A percentile compares a stretch with the other conserved stretches of the same genome.
phyloP scores from a whole-genome alignment of 2,329 filamentous ascomycete genomes.

The Blumeriella jaapii region DNA sequence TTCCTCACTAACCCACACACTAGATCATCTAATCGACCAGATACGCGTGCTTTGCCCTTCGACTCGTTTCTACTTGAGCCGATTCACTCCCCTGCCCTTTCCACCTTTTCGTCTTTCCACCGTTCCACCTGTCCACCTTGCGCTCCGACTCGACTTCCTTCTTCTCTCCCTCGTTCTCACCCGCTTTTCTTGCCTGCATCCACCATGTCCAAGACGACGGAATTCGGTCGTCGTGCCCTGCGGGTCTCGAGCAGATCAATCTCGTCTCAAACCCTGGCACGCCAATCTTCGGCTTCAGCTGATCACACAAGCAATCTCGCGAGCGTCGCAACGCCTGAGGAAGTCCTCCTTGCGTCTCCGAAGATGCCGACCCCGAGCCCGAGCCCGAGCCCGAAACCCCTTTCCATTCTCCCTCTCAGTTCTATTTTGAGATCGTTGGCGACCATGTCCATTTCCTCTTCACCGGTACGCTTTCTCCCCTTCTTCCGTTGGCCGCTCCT shows the following conservation, averaged over 20 bases:
- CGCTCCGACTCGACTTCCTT: no score
- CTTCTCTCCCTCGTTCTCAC: no score
- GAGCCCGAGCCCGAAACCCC: slow-evolving; percentile 27
- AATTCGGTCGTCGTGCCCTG: slow-evolving; percentile 9
- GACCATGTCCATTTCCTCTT: slow-evolving; percentile 60
- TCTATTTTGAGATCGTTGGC: slow-evolving; percentile 58
- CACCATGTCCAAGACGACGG: slow-evolving; percentile 14
- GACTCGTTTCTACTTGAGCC: no score
- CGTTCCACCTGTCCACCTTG: no score
- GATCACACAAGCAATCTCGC: no score
- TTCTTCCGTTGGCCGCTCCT: slow-evolving; percentile 4
- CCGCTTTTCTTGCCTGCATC: no score
- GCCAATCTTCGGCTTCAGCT: slow-evolving; percentile 18
- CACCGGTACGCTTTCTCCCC: slow-evolving; percentile 30
- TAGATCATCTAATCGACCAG: no score
- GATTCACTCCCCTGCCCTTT: no score
- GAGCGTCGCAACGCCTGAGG: slow-evolving; percentile 11
- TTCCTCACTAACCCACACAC: no score
- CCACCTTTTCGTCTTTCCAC: no score
- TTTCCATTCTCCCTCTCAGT: slow-evolving; percentile 55
- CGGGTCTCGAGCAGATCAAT: slow-evolving; percentile 10
- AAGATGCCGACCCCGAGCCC: slow-evolving; percentile 9
- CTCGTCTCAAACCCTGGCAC: slow-evolving; percentile 19
- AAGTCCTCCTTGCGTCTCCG: slow-evolving; percentile 11
- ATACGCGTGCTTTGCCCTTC: no score